Conservation (phyloP, 306 rosid genomes). For the Inga oerstediana region DNA sequence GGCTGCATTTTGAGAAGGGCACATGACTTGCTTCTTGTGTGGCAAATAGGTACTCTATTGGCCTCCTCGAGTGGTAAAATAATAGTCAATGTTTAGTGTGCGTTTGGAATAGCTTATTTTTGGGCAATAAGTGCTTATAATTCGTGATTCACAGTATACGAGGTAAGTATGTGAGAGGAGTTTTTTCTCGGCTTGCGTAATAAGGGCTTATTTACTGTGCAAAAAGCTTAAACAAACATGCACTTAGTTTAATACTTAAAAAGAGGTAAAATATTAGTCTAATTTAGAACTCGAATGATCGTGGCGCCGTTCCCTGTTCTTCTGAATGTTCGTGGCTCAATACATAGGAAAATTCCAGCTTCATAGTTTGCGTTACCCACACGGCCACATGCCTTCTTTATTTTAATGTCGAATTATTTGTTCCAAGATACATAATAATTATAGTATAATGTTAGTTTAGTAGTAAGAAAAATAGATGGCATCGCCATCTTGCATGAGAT, state of each 20-base stretch:
- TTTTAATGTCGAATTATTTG: not conserved
- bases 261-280: not conserved
- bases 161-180: no score
- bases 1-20: not conserved
- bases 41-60: slow-evolving; percentile 9
- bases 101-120: no score
- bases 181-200: no score
- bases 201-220: no score
- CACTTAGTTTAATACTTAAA: not conserved
- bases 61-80: slow-evolving; percentile 23
- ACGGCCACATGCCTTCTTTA: not conserved
- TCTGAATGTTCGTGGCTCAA: slow-evolving; percentile 24
- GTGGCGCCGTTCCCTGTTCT: slow-evolving; percentile 4
- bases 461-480: not conserved
- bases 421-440: not conserved
- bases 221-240: no score
- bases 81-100: slow-evolving; percentile 4
- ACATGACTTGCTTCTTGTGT: slow-evolving; percentile 25
- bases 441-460: not conserved
- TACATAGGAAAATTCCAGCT: not conserved
- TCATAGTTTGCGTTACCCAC: slow-evolving; percentile 19
- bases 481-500: not conserved
- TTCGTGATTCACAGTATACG: no score
- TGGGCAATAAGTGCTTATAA: no score
- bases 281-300: not conserved